Conservation (phyloP, 1,284 basidiomycete genomes). For the Ustilago cynodontis region DNA sequence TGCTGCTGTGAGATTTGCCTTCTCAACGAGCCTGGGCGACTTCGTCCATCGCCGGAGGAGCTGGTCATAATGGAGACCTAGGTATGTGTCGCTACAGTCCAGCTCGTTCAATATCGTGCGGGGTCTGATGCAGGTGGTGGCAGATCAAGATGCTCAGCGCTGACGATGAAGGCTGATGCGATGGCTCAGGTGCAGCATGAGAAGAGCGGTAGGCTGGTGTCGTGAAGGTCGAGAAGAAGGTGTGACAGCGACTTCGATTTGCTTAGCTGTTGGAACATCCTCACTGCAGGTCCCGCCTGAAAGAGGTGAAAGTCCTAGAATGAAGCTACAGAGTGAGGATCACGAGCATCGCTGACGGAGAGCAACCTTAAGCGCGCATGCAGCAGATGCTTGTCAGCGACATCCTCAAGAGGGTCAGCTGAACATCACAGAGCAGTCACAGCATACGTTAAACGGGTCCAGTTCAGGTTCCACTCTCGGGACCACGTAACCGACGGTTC, state of each 20-base stretch:
- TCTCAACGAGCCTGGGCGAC: conserved; percentile 23
- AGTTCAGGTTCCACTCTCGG: conserved; percentile 2
- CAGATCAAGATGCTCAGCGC: background rate
- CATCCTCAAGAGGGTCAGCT: background rate
- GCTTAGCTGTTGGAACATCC: background rate
- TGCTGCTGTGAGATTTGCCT: conserved; percentile 13
- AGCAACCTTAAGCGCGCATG: conserved; percentile 1
- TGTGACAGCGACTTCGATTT: background rate
- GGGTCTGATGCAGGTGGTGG: background rate
- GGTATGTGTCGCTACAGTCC: background rate
- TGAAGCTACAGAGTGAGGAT: background rate
- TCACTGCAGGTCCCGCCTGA: background rate
- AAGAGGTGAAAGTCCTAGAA: conserved; percentile 2
- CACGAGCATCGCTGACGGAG: conserved; percentile 1
- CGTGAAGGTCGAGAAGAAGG: background rate
- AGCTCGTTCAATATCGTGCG: background rate
- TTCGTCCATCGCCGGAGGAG: background rate
- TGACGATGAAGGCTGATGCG: background rate
- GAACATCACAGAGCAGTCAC: background rate
- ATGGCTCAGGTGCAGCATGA: background rate
- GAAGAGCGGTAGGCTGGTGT: background rate
- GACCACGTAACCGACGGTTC: conserved; percentile 10
- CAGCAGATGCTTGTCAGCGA: conserved; percentile 2
- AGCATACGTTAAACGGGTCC: background rate
- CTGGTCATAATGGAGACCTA: conserved; percentile 4